Evolutionary conservation across 2,329 filamentous ascomycete species (phyloP).

Genomic region (Colletotrichum noveboracense): DNA sequence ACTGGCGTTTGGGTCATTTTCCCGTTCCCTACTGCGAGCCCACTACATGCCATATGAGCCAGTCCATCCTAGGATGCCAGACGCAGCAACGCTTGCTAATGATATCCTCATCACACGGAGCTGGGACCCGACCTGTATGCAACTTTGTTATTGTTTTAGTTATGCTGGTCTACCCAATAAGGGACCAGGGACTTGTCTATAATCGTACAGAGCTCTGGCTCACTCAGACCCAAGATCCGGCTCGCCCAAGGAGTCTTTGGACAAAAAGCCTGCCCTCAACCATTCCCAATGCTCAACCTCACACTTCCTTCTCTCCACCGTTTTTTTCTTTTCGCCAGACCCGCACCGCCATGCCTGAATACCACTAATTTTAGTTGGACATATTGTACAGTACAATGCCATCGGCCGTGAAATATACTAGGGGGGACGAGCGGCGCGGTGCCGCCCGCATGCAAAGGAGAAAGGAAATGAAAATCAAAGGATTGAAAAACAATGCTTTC

Average conservation of each 20-base stretch:
- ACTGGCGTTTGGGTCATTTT: too few species aligned
- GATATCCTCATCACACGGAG: neutral
- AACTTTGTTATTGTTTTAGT: neutral
- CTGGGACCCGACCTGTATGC: neutral
- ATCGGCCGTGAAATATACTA: constrained; percentile 6
- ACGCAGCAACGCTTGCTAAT: neutral
- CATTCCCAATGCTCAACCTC: neutral
- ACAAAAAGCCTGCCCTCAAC: neutral
- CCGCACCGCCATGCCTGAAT: constrained; percentile 15
- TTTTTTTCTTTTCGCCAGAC: neutral
- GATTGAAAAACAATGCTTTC: constrained; percentile 10
- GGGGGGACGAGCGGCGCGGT: neutral
- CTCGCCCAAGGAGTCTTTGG: neutral
- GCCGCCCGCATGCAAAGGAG: constrained; percentile 11
- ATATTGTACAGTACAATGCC: constrained; percentile 16
- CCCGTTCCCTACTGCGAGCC: too few species aligned
- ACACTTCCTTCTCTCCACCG: neutral
- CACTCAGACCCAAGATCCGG: neutral
- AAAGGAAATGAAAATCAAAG: neutral
- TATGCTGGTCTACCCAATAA: neutral
- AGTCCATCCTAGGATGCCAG: neutral
- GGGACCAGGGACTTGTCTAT: neutral
- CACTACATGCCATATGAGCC: neutral
- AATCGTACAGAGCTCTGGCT: constrained; percentile 7
- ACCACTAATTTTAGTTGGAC: constrained; percentile 7